Base-by-base conservation (phyloP, 1,284 basidiomycete species). In the Taiwanofungus camphoratus region DNA sequence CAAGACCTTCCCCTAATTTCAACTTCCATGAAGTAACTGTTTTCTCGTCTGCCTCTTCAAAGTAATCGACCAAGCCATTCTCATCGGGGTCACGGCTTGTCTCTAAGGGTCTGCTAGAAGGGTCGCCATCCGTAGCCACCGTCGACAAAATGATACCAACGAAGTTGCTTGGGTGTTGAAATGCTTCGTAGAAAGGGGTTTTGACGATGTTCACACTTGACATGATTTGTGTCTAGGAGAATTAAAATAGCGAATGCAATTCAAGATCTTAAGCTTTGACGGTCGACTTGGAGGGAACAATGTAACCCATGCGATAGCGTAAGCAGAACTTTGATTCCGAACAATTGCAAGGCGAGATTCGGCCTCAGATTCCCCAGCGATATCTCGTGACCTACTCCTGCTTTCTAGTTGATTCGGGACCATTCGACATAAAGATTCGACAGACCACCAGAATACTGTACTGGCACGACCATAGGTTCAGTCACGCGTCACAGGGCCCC, bases 1-100 rank as follows among this genome's bases (percentile, higher is more conserved):
- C 54, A 12, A 61, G 23, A 16, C 48, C 50, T 13, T 44, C 39
- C 7, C 61, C 61, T 18, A 63, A 37, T 36, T 49, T 57, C 32
- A 31, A 34, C 49, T 51, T 54, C 57, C 52, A 59, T 12, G 39
- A 6, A 5, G 36, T 22, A 9, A 49, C 43, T 1, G 30, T 41
- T 5, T 27, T 31, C 15, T 39, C 39, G 11, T 40, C 38, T 2
- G 51, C 52, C 16, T 40, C 39, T 19, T 52, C 53, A 26, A 47
- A 58, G 43, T 51, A 52, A 21, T 54, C 50, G 19, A 58, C 50
- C 1, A 37, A 42, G 3, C 55, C 56, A 19, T 55, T 39, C 11
- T 30, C 46, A 30, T 56, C 46, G 35, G 36, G 41, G 16, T 33
- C 22, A 3, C 36, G 38, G 2, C 19, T 16, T 12, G 27, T 41